A percentile compares a stretch with the other conserved stretches of the same genome.
Conservation (phyloP, 1,284 basidiomycete species). For the Acaromyces ingoldii region DNA sequence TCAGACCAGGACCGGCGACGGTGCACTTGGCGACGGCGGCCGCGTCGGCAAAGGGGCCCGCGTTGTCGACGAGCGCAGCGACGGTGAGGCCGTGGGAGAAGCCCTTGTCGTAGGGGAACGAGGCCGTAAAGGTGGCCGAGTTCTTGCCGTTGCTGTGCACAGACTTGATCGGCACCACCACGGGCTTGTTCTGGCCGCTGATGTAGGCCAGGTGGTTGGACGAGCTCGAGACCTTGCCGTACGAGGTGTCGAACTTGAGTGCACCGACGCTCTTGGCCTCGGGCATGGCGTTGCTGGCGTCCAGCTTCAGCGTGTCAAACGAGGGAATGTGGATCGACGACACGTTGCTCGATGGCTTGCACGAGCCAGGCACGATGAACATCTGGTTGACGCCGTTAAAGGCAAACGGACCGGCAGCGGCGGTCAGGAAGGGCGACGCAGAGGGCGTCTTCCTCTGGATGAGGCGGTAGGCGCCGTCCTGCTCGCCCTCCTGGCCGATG, state of each 20-base stretch:
- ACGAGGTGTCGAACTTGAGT: constrained; percentile 4
- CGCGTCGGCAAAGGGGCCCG: constrained; percentile 8
- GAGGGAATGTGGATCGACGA: constrained; percentile 10
- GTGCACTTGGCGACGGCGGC: constrained; percentile 11
- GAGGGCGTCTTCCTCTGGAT: constrained; percentile 18
- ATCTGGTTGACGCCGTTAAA: constrained; percentile 16
- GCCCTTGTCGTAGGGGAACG: constrained; percentile 15
- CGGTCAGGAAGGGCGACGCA: constrained; percentile 19
- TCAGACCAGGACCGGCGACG: constrained; percentile 10
- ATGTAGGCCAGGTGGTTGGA: constrained; percentile 17
- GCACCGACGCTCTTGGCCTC: constrained; percentile 7
- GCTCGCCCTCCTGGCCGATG: constrained; percentile 19
- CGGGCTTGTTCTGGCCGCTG: constrained; percentile 15
- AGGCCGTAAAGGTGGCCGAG: constrained; percentile 12
- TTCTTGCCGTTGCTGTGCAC: constrained; percentile 6
- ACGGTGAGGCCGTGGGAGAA: constrained; percentile 19
- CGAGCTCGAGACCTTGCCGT: not conserved
- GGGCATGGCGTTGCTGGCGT: not conserved
- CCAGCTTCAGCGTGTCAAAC: constrained; percentile 7
- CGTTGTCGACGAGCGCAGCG: constrained; percentile 13
- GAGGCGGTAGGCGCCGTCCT: constrained; percentile 17
- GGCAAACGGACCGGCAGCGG: constrained; percentile 12
- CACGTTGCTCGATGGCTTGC: constrained; percentile 10
- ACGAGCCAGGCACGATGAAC: constrained; percentile 17
- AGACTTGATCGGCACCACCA: constrained; percentile 11